phyloP scores from a whole-genome alignment of 768 basidiomycete species.

The Rhodotorula kratochvilovae region DNA sequence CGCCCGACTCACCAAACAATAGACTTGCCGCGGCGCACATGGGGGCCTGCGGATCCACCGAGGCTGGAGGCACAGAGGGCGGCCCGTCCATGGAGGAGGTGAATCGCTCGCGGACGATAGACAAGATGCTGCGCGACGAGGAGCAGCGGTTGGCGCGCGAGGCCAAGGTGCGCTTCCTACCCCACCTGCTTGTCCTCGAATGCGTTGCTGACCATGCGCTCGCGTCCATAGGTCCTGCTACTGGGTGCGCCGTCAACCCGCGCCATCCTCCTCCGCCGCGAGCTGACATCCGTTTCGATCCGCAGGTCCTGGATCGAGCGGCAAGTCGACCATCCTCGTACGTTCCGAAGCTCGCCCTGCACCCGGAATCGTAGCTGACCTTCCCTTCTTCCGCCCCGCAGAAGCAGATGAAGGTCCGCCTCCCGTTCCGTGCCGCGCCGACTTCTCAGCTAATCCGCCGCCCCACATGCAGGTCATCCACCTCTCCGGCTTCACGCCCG shows the following conservation, averaged over 20 bases:
- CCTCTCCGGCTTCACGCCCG: constrained; percentile 69
- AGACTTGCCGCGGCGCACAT: not conserved
- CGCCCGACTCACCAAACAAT: not conserved
- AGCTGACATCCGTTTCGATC: not conserved
- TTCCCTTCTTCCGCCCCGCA: not conserved
- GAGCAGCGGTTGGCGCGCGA: constrained; percentile 26
- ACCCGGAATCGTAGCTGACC: not conserved
- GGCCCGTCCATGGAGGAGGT: constrained; percentile 22
- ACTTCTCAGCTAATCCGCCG: not conserved
- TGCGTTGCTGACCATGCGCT: not conserved
- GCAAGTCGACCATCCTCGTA: constrained; percentile 39
- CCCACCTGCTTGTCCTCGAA: accelerated
- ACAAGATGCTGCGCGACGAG: constrained; percentile 30
- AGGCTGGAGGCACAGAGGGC: not conserved
- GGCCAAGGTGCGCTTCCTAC: constrained; percentile 35
- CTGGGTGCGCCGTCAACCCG: constrained; percentile 7
- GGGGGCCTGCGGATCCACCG: constrained; percentile 28
- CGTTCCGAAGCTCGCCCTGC: not conserved
- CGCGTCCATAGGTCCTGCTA: constrained; percentile 25
- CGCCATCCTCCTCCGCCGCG: not conserved
- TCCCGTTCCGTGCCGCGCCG: not conserved
- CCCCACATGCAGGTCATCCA: constrained; percentile 67
- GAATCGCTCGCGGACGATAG: constrained; percentile 1
- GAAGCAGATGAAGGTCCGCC: constrained; percentile 42
- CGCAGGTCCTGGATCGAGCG: constrained; percentile 29